phyloP scores from a whole-genome alignment of 2,329 filamentous ascomycete genomes.

The Colletotrichum sp. region DNA sequence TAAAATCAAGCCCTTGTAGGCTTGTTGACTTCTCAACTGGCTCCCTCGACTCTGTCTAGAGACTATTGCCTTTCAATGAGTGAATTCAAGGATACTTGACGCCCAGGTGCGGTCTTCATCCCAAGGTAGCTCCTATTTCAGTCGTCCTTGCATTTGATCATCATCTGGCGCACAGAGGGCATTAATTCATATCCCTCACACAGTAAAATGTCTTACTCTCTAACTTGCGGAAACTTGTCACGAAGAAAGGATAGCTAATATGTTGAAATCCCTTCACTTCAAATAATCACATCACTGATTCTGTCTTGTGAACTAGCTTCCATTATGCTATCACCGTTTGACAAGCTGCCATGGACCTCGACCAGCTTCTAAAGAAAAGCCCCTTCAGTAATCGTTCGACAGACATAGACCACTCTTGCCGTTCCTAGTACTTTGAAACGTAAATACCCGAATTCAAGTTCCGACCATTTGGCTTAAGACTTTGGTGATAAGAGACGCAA shows the following conservation, averaged over 20 bases:
- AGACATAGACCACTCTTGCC: too few relatives aligned
- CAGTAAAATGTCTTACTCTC: neutral
- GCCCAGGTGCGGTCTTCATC: neutral
- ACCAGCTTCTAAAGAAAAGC: neutral
- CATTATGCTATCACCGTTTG: neutral
- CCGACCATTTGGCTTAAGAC: neutral
- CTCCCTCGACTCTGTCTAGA: neutral
- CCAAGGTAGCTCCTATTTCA: rapidly evolving
- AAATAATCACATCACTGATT: neutral
- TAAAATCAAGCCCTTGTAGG: neutral
- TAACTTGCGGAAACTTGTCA: neutral
- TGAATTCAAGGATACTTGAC: neutral
- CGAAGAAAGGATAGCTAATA: neutral
- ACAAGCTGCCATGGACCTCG: neutral
- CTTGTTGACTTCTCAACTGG: neutral
- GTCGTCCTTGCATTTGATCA: neutral
- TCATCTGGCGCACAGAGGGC: neutral
- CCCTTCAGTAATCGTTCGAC: neutral
- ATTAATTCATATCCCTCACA: too few relatives aligned
- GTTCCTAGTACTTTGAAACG: too few relatives aligned
- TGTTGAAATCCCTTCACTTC: neutral
- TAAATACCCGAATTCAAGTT: rapidly evolving
- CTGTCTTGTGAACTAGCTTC: neutral
- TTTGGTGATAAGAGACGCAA: neutral
- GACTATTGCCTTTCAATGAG: neutral